Conservation (phyloP, 148 eudicot species). For the Pharnaceum exiguum region DNA sequence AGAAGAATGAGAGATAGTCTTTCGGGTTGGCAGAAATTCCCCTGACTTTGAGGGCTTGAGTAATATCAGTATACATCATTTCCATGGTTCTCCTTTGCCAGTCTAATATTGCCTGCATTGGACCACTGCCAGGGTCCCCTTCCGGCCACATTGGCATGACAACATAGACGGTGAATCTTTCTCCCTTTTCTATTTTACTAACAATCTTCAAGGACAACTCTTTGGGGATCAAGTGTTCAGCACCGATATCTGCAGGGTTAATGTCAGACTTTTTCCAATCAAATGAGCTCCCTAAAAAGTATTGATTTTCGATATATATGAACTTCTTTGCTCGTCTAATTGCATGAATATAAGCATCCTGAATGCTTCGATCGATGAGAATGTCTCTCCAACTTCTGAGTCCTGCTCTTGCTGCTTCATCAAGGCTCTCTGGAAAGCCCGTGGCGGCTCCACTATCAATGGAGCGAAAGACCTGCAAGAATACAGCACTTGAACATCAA, state of each 20-base stretch:
- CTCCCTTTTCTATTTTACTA: constrained; percentile 49
- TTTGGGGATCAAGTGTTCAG: constrained; percentile 43
- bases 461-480: constrained; percentile 45
- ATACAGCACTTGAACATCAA: too few species aligned
- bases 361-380: constrained; percentile 45
- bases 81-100: constrained; percentile 60
- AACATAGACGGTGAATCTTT: constrained; percentile 36
- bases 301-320: constrained; percentile 45
- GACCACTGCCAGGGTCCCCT: constrained; percentile 35
- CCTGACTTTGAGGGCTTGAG: constrained; percentile 36
- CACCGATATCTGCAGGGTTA: constrained; percentile 29
- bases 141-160: constrained; percentile 67
- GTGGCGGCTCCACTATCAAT: constrained; percentile 49
- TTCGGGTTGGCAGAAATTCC: constrained; percentile 34
- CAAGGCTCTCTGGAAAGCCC: constrained; percentile 48
- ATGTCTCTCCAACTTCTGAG: constrained; percentile 42
- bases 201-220: constrained; percentile 40
- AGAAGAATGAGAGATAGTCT: constrained; percentile 47
- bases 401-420: constrained; percentile 40
- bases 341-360: constrained; percentile 47
- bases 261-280: constrained; percentile 33
- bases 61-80: constrained; percentile 51
- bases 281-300: constrained; percentile 49
- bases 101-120: constrained; percentile 47
- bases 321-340: constrained; percentile 47